Evolutionary conservation across 306 rosid species (phyloP), one percentile per base, ranked within the genome.

Genomic region (Alnus rubra): DNA sequence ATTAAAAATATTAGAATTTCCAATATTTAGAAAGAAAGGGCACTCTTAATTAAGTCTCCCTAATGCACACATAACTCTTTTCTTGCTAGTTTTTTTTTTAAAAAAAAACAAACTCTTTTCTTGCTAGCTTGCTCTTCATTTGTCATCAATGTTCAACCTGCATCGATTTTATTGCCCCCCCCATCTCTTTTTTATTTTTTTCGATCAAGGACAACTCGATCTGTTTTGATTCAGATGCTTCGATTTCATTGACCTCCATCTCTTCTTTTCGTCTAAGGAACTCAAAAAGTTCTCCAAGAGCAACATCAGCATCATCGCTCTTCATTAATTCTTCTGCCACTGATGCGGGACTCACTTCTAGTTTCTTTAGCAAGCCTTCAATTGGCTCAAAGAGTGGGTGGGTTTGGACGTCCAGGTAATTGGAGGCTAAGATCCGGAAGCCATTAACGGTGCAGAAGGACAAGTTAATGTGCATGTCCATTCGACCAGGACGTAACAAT

Each of bases 381-480:
- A 82, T 78, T 28, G 80, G 77, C 4, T 39, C 51, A 2, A 71
- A 75, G 0, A 75, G 52, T 0, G 0, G 18, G 58, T 77, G 82
- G 3, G 33, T 60, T 23, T 64, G 33, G 23, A 60, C 30, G 10
- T 76, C 88, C 3, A 84, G 85, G 79, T 83, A 88, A 49, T 88
- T 88, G 0, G 81, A 55, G 56, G 80, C 86, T 68, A 88, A 64
- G 23, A 80, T 44, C 30, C 18, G 73, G 49, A 83, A 85, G 16
- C 79, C 89, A 0, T 64, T 4, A 3, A 19, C 28, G 31, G 81
- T 81, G 74, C 89, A 85, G 28, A 83, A 85, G 3, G 89, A 79
- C 89, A 88, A 60, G 86, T 85, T 54, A 9, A 85, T 81, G 78
- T 85, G 89, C 74, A 83, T 44, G 30, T 85, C 88, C 89, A 88